Conservation (phyloP, 768 basidiomycete genomes). For the Paxillus involutus region DNA sequence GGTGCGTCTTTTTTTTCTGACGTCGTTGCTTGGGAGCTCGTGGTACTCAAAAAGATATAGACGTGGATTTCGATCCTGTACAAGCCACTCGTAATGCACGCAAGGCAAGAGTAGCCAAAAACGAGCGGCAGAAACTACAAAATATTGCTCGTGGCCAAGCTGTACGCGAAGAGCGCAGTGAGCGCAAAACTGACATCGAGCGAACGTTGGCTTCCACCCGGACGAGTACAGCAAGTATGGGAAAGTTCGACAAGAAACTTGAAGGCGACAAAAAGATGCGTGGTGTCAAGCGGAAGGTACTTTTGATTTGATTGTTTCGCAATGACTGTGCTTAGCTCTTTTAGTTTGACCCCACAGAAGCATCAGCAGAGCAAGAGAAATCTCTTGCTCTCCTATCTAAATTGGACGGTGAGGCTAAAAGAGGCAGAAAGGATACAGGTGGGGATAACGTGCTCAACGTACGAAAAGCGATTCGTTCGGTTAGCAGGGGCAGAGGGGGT, state of each 20-base stretch:
- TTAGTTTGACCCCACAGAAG: slow-evolving; percentile 86
- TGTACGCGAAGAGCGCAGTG: slow-evolving; percentile 35
- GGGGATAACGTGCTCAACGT: slow-evolving; percentile 69
- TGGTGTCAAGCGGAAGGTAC: slow-evolving; percentile 91
- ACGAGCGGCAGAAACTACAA: slow-evolving; percentile 70
- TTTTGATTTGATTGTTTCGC: not conserved
- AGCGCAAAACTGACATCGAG: slow-evolving; percentile 75
- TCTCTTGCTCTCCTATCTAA: slow-evolving; percentile 76
- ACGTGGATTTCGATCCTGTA: slow-evolving; percentile 77
- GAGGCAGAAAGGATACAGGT: slow-evolving; percentile 43
- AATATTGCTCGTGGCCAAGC: slow-evolving; percentile 65
- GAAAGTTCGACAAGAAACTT: slow-evolving; percentile 86
- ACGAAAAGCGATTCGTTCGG: slow-evolving; percentile 82
- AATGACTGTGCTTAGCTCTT: not conserved
- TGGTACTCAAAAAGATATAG: slow-evolving; percentile 36
- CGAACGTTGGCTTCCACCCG: slow-evolving; percentile 73
- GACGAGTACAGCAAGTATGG: slow-evolving; percentile 91
- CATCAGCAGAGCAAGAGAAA: slow-evolving; percentile 63
- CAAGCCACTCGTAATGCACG: slow-evolving; percentile 76
- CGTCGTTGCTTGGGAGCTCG: not conserved
- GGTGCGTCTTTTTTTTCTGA: slow-evolving; percentile 44
- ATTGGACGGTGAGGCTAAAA: slow-evolving; percentile 71
- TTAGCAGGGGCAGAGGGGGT: slow-evolving; percentile 68
- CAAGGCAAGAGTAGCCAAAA: slow-evolving; percentile 81
- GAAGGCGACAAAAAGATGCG: slow-evolving; percentile 89